A percentile compares a stretch with the other conserved stretches of the same genome.
Conservation (phyloP, 2,329 filamentous ascomycete genomes). For the Cordyceps javanica region DNA sequence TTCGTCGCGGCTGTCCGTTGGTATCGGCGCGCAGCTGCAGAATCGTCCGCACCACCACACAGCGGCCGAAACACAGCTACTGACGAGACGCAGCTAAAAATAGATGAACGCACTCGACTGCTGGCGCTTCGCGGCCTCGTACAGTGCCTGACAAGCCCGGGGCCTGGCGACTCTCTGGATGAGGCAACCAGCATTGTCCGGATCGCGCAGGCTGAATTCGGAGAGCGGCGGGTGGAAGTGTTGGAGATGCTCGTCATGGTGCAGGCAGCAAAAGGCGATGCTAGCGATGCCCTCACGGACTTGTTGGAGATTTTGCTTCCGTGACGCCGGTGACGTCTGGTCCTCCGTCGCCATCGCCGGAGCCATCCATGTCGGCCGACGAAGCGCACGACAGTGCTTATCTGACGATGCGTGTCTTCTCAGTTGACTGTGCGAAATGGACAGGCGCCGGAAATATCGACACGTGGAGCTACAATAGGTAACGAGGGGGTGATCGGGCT, state of each 20-base stretch:
- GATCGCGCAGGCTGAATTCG: not conserved
- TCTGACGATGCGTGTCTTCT: not conserved
- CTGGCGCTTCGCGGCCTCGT: not conserved
- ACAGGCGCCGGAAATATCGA: not conserved
- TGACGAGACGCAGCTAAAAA: not conserved
- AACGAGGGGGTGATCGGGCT: no score
- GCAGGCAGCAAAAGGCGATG: not conserved
- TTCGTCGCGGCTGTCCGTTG: not conserved
- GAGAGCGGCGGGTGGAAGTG: not conserved
- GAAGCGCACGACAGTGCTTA: not conserved
- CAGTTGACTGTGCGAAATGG: not conserved
- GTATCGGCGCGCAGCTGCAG: not conserved
- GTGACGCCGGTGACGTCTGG: not conserved
- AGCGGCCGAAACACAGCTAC: not conserved
- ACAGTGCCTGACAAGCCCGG: not conserved
- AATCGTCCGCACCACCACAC: not conserved
- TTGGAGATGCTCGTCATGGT: conserved; percentile 3
- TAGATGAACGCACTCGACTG: not conserved
- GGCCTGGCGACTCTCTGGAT: not conserved
- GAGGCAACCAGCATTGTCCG: not conserved
- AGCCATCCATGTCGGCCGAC: not conserved
- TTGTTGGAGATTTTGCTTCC: not conserved
- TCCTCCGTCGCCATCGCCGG: not conserved
- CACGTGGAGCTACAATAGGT: not conserved
- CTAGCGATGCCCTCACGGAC: not conserved